Evolutionary conservation across 148 eudicot genomes (phyloP).

Genomic region (Talinum fruticosum): DNA sequence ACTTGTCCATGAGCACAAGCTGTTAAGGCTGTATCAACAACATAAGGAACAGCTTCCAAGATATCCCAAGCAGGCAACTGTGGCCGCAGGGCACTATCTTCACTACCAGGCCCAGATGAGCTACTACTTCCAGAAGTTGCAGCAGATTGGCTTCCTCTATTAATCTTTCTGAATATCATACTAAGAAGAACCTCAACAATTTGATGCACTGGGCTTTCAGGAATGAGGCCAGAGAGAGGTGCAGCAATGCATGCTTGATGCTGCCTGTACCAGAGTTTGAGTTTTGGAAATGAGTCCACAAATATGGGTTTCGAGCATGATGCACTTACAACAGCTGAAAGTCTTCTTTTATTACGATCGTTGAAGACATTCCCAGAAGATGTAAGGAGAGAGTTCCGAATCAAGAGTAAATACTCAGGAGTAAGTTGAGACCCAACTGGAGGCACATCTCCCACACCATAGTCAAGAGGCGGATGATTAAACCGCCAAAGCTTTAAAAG

Average conservation of each 20-base stretch:
- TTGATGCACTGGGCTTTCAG: slow-evolving; percentile 76
- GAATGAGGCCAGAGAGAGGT: slow-evolving; percentile 75
- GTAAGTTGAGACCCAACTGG: slow-evolving; percentile 95
- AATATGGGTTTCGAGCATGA: slow-evolving; percentile 70
- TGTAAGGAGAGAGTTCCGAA: slow-evolving; percentile 68
- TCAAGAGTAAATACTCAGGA: slow-evolving; percentile 77
- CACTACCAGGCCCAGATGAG: slow-evolving; percentile 67
- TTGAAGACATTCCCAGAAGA: slow-evolving; percentile 54
- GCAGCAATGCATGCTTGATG: slow-evolving; percentile 93
- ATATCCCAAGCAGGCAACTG: slow-evolving; percentile 96
- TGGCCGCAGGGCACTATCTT: slow-evolving; percentile 57
- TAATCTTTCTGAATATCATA: slow-evolving; percentile 83
- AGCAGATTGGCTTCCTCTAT: slow-evolving; percentile 49
- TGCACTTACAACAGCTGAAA: slow-evolving; percentile 52
- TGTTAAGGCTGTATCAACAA: slow-evolving; percentile 94
- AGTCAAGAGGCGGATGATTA: slow-evolving; percentile 84
- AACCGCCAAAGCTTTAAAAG: slow-evolving; percentile 95
- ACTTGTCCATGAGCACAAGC: slow-evolving; percentile 91
- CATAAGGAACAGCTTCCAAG: slow-evolving; percentile 95
- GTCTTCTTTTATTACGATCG: slow-evolving; percentile 53
- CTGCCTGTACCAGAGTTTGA: slow-evolving; percentile 87
- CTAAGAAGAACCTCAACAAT: slow-evolving; percentile 75
- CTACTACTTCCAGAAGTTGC: slow-evolving; percentile 81
- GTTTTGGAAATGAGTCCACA: slow-evolving; percentile 79
- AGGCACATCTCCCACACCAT: slow-evolving; percentile 88